Evolutionary conservation across 78 protist species (phyloP).

Genomic region (Dictyostelium firmibasis): DNA sequence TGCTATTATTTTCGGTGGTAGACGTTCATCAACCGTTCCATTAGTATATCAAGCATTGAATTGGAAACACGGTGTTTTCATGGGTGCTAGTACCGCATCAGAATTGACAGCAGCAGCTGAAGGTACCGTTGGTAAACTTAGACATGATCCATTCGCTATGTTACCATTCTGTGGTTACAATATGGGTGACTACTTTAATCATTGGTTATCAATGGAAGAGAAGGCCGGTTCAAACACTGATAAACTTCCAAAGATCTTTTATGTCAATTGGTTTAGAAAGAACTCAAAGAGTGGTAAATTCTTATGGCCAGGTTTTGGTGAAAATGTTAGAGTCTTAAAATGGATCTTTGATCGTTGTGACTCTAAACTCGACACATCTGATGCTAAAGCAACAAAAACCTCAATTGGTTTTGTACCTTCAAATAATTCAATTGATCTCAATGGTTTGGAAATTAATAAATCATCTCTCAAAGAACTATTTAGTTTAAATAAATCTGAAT

Average conservation of each 20-base stretch:
- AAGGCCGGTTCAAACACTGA: background rate
- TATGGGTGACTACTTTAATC: slow-evolving; percentile 94
- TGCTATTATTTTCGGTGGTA: slow-evolving; percentile 95
- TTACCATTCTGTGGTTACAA: slow-evolving; percentile 95
- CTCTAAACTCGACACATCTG: slow-evolving; percentile 29
- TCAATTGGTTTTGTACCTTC: slow-evolving; percentile 85
- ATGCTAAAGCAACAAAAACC: slow-evolving; percentile 42
- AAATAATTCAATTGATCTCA: slow-evolving; percentile 32
- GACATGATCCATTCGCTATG: slow-evolving; percentile 94
- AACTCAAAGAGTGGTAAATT: slow-evolving; percentile 80
- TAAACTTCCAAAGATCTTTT: slow-evolving; percentile 89
- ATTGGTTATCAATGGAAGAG: slow-evolving; percentile 90
- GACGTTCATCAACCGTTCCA: slow-evolving; percentile 88
- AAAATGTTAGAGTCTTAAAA: slow-evolving; percentile 91
- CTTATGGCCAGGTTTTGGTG: slow-evolving; percentile 96
- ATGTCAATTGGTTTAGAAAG: slow-evolving; percentile 95
- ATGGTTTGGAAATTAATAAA: slow-evolving; percentile 74
- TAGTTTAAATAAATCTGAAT: slow-evolving; percentile 59
- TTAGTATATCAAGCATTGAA: slow-evolving; percentile 83
- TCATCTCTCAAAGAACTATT: slow-evolving; percentile 38
- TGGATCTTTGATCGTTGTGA: slow-evolving; percentile 89
- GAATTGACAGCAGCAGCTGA: slow-evolving; percentile 93
- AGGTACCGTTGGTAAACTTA: slow-evolving; percentile 71
- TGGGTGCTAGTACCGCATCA: slow-evolving; percentile 90
- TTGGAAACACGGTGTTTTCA: slow-evolving; percentile 96